Evolutionary conservation across 305 asterid species (phyloP).

Genomic region (Ajuga reptans): DNA sequence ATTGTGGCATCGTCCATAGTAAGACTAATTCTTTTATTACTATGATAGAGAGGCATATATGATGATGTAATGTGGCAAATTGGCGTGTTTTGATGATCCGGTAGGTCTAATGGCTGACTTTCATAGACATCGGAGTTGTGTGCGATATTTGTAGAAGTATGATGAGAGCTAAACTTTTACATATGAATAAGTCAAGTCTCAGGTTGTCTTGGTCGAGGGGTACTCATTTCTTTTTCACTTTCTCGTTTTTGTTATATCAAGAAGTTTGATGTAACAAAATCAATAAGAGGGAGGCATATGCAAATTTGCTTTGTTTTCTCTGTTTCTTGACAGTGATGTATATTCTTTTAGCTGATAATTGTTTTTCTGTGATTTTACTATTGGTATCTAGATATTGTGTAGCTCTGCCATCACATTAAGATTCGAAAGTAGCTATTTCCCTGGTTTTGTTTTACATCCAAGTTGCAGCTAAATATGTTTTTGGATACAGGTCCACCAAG

Average conservation of each 20-base stretch:
- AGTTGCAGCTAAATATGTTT: neutral
- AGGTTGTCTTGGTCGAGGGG: neutral
- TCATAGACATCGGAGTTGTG: neutral
- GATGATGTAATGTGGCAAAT: neutral
- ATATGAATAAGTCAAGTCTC: neutral
- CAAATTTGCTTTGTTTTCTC: neutral
- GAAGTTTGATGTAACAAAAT: neutral
- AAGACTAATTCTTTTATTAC: neutral
- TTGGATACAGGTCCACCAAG: conserved; percentile 60
- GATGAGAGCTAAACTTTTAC: neutral
- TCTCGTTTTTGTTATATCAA: neutral
- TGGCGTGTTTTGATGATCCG: neutral
- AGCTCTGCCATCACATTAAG: neutral
- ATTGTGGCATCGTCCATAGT: neutral
- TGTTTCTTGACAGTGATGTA: neutral
- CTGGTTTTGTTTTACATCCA: neutral
- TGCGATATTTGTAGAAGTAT: neutral
- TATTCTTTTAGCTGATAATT: neutral
- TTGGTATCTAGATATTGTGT: neutral
- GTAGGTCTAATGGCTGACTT: neutral
- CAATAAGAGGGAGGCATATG: neutral
- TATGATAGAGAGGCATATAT: neutral
- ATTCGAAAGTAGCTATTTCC: neutral
- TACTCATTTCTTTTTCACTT: neutral
- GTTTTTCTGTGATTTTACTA: neutral